Evolutionary conservation across 371 early-diverging fungal species (phyloP).

Genomic region (Lichtheimia ornata): DNA sequence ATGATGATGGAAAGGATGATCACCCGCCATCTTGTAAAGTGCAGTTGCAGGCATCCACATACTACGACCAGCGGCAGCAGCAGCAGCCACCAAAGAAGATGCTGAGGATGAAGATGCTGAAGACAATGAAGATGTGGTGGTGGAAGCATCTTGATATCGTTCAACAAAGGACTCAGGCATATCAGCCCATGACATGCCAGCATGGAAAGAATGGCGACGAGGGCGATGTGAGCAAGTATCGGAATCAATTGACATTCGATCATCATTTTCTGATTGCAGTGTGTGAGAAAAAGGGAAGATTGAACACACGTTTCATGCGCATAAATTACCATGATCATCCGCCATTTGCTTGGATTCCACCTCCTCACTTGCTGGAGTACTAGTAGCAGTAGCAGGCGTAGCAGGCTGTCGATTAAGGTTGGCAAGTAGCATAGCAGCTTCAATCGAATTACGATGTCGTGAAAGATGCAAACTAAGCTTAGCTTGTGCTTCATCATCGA

Average conservation of each 20-base stretch:
- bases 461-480: slow-evolving; percentile 36
- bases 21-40: not conserved
- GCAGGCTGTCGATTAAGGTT: slow-evolving; percentile 37
- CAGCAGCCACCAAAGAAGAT: not conserved
- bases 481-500: slow-evolving; percentile 25
- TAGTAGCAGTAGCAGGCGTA: not conserved
- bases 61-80: no score
- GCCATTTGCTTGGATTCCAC: not conserved
- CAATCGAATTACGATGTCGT: slow-evolving; percentile 49
- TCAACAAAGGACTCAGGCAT: slow-evolving; percentile 39
- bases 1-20: slow-evolving; percentile 2
- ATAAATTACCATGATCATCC: slow-evolving; percentile 22
- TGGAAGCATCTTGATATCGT: slow-evolving; percentile 13
- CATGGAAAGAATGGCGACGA: slow-evolving; percentile 45
- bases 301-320: slow-evolving; percentile 33
- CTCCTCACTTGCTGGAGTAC: not conserved
- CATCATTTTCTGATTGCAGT: slow-evolving; percentile 26
- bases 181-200: slow-evolving; percentile 38
- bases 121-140: not conserved
- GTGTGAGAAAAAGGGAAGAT: slow-evolving; percentile 9
- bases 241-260: slow-evolving; percentile 40
- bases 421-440: slow-evolving; percentile 50
- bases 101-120: slow-evolving; percentile 7
- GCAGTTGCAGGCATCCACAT: no score
- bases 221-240: slow-evolving; percentile 19